Conservation (phyloP, 352 stramenopile species). For the Blastocystis sp. region DNA sequence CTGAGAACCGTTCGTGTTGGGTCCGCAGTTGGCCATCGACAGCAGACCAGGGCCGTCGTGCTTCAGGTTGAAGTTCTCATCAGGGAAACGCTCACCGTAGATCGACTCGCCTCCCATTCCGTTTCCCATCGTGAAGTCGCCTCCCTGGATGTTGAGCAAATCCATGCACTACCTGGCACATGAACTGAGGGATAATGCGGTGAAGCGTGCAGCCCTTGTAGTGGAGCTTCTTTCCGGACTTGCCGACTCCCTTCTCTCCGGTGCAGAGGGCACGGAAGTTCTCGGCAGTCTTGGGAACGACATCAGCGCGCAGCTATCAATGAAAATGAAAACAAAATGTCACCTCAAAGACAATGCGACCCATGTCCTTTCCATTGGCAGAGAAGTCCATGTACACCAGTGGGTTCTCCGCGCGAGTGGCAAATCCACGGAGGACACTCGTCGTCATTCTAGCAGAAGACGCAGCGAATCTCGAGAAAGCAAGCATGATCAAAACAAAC, state of each 20-base stretch:
- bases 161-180: slow-evolving; percentile 67
- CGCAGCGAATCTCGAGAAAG: neutral
- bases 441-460: neutral
- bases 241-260: slow-evolving; percentile 81
- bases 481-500: slow-evolving; percentile 7
- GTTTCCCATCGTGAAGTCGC: slow-evolving; percentile 83
- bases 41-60: slow-evolving; percentile 69
- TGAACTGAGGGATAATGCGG: slow-evolving; percentile 86
- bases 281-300: slow-evolving; percentile 87
- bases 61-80: slow-evolving; percentile 78
- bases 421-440: neutral
- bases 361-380: slow-evolving; percentile 75
- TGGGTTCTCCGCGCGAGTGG: slow-evolving; percentile 66
- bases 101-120: slow-evolving; percentile 84
- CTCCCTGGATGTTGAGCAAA: slow-evolving; percentile 69
- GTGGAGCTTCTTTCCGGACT: slow-evolving; percentile 83
- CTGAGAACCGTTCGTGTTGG: slow-evolving; percentile 69
- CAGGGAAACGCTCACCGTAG: slow-evolving; percentile 77
- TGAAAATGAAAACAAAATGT: neutral
- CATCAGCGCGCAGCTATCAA: slow-evolving; percentile 76
- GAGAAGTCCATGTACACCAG: slow-evolving; percentile 94
- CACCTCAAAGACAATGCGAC: slow-evolving; percentile 85
- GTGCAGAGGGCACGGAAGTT: slow-evolving; percentile 95
- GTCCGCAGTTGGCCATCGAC: slow-evolving; percentile 75
- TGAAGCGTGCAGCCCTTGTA: slow-evolving; percentile 90